Percentiles rank a stretch among this genome's conserved stretches.
Conservation (phyloP, 176 grass and related monocot genomes). For the Oryza meyeriana region DNA sequence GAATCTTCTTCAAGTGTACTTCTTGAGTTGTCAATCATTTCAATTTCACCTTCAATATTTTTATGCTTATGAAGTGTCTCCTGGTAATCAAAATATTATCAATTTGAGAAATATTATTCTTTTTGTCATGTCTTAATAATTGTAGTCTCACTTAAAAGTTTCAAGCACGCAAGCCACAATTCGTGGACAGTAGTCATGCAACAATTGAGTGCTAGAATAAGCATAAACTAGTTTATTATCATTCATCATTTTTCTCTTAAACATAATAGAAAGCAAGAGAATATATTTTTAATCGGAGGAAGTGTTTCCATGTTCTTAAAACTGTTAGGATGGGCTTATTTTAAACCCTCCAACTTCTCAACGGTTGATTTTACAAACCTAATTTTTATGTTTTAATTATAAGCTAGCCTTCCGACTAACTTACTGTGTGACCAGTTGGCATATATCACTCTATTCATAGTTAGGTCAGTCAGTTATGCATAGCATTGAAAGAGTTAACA, state of each 20-base stretch:
- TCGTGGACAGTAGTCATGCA: neutral
- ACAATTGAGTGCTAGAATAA: neutral
- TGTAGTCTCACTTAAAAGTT: too few species aligned
- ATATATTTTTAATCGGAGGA: neutral
- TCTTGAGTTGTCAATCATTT: constrained; percentile 15
- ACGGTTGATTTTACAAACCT: too few species aligned
- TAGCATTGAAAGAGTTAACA: too few species aligned
- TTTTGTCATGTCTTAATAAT: neutral
- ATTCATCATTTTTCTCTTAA: neutral
- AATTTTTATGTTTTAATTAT: neutral
- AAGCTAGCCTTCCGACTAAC: neutral
- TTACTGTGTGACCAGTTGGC: neutral
- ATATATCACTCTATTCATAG: neutral
- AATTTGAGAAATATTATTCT: neutral
- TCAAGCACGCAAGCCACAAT: neutral
- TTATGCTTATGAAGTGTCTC: constrained; percentile 81
- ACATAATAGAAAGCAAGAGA: neutral
- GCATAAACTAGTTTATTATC: neutral
- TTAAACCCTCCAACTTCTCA: neutral
- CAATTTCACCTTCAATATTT: constrained; percentile 3
- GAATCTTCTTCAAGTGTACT: constrained; percentile 6
- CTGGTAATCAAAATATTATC: constrained; percentile 31
- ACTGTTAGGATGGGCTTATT: neutral
- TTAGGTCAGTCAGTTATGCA: too few species aligned
- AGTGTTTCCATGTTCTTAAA: neutral